Conservation (phyloP, 345 rosid species). For the Iberis pinnata region DNA sequence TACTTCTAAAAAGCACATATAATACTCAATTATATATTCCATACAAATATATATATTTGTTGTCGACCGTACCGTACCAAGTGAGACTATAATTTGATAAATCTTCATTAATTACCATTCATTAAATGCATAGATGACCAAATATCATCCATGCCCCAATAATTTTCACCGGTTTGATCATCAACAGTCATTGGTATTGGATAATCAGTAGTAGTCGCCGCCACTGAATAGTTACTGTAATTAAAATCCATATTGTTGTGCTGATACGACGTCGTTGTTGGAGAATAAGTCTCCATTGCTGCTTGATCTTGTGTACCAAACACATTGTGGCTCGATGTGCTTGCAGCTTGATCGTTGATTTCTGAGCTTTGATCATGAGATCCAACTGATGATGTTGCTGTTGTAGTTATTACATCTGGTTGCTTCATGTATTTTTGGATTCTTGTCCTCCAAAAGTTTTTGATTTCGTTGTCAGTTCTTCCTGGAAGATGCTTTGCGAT, state of each 20-base stretch:
- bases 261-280: slow-evolving; percentile 38
- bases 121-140: slow-evolving; percentile 70
- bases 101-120: slow-evolving; percentile 35
- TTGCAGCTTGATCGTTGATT: slow-evolving; percentile 34
- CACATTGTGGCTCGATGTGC: slow-evolving; percentile 39
- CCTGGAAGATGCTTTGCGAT: slow-evolving; percentile 96
- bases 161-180: slow-evolving; percentile 48
- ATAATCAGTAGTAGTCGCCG: slow-evolving; percentile 21
- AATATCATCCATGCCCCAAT: slow-evolving; percentile 86
- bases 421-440: slow-evolving; percentile 84
- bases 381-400: slow-evolving; percentile 31
- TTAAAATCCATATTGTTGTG: slow-evolving; percentile 24
- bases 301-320: slow-evolving; percentile 37
- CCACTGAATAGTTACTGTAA: slow-evolving; percentile 22
- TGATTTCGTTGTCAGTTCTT: slow-evolving; percentile 95
- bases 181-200: slow-evolving; percentile 20
- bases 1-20: slow-evolving; percentile 26
- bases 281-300: slow-evolving; percentile 43
- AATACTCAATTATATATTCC: slow-evolving; percentile 10
- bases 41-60: too few relatives aligned
- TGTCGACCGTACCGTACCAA: too few relatives aligned
- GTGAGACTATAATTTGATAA: background rate
- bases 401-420: slow-evolving; percentile 32
- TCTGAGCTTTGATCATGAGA: slow-evolving; percentile 39
- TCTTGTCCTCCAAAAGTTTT: slow-evolving; percentile 93